Base-by-base conservation (phyloP, 805 yeast genomes). In the Candida peoriensis region DNA sequence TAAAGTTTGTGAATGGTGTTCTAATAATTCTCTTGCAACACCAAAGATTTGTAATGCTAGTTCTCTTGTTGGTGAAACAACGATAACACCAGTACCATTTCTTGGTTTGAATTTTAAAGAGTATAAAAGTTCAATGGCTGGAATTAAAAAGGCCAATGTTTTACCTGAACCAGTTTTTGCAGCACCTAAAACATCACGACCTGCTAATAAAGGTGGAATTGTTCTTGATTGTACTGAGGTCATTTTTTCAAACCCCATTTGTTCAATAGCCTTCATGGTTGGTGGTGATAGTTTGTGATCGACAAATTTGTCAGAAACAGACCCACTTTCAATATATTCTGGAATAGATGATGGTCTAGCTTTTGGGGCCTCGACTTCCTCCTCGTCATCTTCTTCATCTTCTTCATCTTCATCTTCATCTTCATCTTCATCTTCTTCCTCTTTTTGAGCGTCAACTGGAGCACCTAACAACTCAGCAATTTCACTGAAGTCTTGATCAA, bases 121-220 rank as follows among this genome's bases (percentile, higher is more conserved):
- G 56, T 89, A 83, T 36, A 93, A 70, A 65, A 88, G 66, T 64
- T 93, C 98, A 45, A 93, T 81, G 21, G 98, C 98, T 11, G 99
- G 99, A 41, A 93, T 74, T 54, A 93, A 68, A 51, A 93, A 93
- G 8, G 99, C 97, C 42, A 94, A 66, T 1, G 99, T 93, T 66
- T 93, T 93, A 58, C 99, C 99, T 1, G 97, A 88, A 36, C 99
- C 99, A 3, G 99, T 93, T 65, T 89, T 90, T 38, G 99, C 99
- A n/a, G 98, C 98, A 47, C 98, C 99, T 36, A 93, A 71, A 15
- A 94, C 97, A 63, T 93, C 99, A 50, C 90, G 77, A 28, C 98
- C 98, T 1, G 97, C 97, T 44, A 94, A 64, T 43, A 93, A 69
- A 9, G 98, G 97, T 6, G 98, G 97, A 37, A 93, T 93, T 10